Base-by-base conservation (phyloP, 78 protist species). In the Dictyostelium brefeldianum region DNA sequence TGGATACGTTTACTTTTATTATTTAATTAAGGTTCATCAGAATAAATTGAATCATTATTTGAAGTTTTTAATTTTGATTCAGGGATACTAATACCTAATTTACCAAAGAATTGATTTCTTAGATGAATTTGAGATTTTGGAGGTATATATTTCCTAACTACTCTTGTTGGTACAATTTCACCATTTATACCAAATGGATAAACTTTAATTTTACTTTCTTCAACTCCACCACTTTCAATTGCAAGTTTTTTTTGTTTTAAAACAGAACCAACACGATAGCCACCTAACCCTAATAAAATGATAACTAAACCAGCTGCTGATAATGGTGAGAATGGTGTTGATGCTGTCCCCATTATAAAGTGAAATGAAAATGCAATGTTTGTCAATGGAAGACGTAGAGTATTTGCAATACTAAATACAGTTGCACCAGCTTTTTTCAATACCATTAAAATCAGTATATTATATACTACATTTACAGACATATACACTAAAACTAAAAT, bases 361-460 rank as follows among this genome's bases (percentile, higher is more conserved):
- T 56, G 18, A 29, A 85, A 25, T 5, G 92, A 71, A 77, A 75
- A 85, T n/a, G 62, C 92, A 56, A 75, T 75, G 53, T 74, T 85
- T 8, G 92, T 85, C 9, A 85, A 29, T 43, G 92, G 92, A 4
- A 85, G 62, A 47, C 92, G 54, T 8, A 85, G 71, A 9, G 92
- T 85, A 69, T 85, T 85, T 53, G 92, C 92, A 74, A 85, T 85
- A 10, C 83, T 74, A 25, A 73, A 85, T 46, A 85, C 83, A 18
- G 92, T 85, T 36, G 92, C 92, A 85, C 92, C 92, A 25, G 92
- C 92, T n/a, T 85, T 59, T 36, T 85, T 85, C 4, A 85, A 53
- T 8, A 85, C 92, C 78, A 85, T 27, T n/a, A 85, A 59, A 85
- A 85, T 85, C 50, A 85, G 74, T 36, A 85, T 48, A 69, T 85